A percentile compares a stretch with the other conserved stretches of the same genome.
Conservation (phyloP, 176 grass and related monocot genomes). For the Zea mays region DNA sequence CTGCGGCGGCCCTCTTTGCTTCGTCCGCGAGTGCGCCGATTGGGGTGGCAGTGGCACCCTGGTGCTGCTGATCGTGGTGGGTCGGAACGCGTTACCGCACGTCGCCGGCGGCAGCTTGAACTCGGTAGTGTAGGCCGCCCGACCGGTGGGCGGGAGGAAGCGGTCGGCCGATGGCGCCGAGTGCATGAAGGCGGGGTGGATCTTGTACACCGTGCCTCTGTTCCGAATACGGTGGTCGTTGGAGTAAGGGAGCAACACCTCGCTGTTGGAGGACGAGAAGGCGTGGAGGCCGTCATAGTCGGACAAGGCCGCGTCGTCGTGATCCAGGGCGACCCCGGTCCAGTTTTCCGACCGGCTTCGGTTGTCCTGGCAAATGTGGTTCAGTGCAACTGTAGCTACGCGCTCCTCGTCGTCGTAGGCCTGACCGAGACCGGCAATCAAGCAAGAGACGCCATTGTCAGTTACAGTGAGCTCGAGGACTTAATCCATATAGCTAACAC, state of each 20-base stretch:
- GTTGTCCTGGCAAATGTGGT: constrained; percentile 65
- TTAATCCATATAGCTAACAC: background rate
- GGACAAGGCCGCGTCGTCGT: constrained; percentile 47
- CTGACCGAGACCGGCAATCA: constrained; percentile 38
- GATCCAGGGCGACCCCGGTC: constrained; percentile 53
- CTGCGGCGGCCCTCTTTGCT: constrained; percentile 48
- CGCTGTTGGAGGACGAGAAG: constrained; percentile 67
- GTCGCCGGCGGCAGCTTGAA: constrained; percentile 49
- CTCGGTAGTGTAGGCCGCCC: constrained; percentile 43
- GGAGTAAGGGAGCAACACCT: constrained; percentile 50
- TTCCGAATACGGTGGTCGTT: constrained; percentile 55
- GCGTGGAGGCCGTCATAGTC: constrained; percentile 54
- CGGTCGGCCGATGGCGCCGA: constrained; percentile 47
- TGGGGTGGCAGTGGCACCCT: constrained; percentile 19
- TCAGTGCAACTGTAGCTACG: constrained; percentile 31
- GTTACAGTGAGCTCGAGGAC: background rate
- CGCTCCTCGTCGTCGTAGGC: constrained; percentile 64
- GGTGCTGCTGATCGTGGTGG: constrained; percentile 26
- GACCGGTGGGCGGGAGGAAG: constrained; percentile 43
- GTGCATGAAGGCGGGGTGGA: constrained; percentile 56
- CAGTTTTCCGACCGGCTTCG: constrained; percentile 81
- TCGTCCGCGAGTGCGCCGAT: constrained; percentile 43
- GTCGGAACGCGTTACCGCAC: constrained; percentile 24
- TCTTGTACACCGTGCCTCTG: constrained; percentile 46
- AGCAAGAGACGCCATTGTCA: constrained; percentile 15